These are phyloP conservation scores for Botrytis deweyae DNA, from an alignment of 2,329 filamentous ascomycete species.

Conservation along the genomic window DNA sequence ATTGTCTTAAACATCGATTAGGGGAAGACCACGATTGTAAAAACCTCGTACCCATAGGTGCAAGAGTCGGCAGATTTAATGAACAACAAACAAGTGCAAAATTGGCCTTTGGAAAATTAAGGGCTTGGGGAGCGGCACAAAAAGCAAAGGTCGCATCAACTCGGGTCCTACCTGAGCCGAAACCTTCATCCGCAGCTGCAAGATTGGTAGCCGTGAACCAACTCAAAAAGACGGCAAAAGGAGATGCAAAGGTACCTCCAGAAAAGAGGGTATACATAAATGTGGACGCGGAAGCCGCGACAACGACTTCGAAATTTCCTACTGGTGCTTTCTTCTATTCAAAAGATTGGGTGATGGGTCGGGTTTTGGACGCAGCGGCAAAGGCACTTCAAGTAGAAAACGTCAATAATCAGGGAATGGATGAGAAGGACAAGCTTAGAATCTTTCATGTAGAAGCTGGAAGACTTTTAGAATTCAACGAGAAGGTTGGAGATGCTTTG, in stretches of 20 bases:
- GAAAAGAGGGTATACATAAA: slow-evolving; percentile 90
- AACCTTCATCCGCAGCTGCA: slow-evolving; percentile 61
- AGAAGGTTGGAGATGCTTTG: slow-evolving; percentile 74
- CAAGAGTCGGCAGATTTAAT: slow-evolving; percentile 46
- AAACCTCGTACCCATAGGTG: slow-evolving; percentile 64
- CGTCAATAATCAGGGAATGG: slow-evolving; percentile 73
- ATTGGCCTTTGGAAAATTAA: slow-evolving; percentile 73
- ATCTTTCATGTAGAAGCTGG: slow-evolving; percentile 95
- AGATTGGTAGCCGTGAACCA: slow-evolving; percentile 69
- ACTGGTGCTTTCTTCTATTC: slow-evolving; percentile 79
- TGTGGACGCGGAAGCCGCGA: slow-evolving; percentile 87
- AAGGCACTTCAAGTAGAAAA: slow-evolving; percentile 77
- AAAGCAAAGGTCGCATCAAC: slow-evolving; percentile 49
- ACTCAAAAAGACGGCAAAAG: slow-evolving; percentile 85
- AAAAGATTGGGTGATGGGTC: slow-evolving; percentile 84
- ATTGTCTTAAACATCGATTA: slow-evolving; percentile 76
- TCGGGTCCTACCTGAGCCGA: slow-evolving; percentile 59
- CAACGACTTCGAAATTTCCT: slow-evolving; percentile 78
- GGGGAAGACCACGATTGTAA: slow-evolving; percentile 81
- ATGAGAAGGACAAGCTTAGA: slow-evolving; percentile 76
- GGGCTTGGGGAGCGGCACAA: slow-evolving; percentile 77
- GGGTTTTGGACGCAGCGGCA: slow-evolving; percentile 76
- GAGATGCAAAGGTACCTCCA: slow-evolving; percentile 73
- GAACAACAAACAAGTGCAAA: slow-evolving; percentile 62
- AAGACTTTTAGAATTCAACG: slow-evolving; percentile 78